Evolutionary conservation across 78 protist genomes (phyloP).

Genomic region (Dictyostelium brefeldianum): DNA sequence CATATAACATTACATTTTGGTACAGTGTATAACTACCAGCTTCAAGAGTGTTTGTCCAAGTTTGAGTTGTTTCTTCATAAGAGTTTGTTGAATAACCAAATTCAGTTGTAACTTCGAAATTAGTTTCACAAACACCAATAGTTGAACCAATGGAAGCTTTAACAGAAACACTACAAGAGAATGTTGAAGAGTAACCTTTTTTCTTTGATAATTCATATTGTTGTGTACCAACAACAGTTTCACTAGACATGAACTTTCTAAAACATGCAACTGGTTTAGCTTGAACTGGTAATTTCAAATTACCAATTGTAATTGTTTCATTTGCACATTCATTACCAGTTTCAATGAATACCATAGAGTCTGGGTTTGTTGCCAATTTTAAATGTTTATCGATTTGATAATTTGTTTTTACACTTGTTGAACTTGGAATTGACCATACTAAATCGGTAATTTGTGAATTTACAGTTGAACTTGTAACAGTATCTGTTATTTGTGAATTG

Average conservation of each 20-base stretch:
- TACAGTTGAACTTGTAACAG: background rate
- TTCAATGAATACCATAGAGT: conserved; percentile 23
- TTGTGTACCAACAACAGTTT: conserved; percentile 35
- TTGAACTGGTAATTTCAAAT: conserved; percentile 23
- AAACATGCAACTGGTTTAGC: conserved; percentile 16
- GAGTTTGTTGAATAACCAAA: background rate
- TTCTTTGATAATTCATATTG: background rate
- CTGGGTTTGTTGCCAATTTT: background rate
- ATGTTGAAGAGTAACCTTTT: conserved; percentile 5
- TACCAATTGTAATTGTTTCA: background rate
- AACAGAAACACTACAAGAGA: background rate
- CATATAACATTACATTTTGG: conserved; percentile 22
- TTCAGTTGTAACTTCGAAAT: background rate
- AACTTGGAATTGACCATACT: conserved; percentile 2
- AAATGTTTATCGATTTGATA: conserved; percentile 18
- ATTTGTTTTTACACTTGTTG: background rate
- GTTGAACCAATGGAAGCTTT: background rate
- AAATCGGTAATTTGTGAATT: background rate
- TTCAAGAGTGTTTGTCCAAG: background rate
- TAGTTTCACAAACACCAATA: conserved; percentile 21
- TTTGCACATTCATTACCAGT: background rate
- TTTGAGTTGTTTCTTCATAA: background rate
- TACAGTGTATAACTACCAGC: background rate
- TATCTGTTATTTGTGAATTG: conserved; percentile 6
- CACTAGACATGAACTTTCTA: background rate